Evolutionary conservation across 192 early-diverging fungal species (phyloP), one percentile per base, ranked within the genome.

Genomic region (Umbelopsis vinacea): DNA sequence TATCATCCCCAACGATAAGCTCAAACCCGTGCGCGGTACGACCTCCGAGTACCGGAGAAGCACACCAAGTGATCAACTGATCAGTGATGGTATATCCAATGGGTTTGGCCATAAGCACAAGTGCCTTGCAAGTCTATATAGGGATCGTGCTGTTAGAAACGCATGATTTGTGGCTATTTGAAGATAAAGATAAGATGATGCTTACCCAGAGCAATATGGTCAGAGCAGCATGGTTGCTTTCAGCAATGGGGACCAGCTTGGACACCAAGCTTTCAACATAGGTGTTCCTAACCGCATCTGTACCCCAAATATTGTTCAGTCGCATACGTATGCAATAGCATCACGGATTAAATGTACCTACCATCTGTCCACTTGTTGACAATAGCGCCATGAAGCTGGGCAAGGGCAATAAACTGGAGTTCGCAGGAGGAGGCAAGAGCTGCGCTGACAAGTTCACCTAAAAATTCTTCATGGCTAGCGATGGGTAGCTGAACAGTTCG

Each of bases 1-100:
- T 70, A 71, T 90, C 86, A 45, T 91, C 90, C n/a, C 90, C 87
- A 19, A 94, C 85, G n/a, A 96, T 82, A 52, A 93, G 81, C 54
- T 85, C 85, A 43, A 96, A 89, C 3, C 88, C 91, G 29, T 89
- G 80, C 0, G 92, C 89, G 0, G 90, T 90, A n/a, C 74, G 66
- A 48, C 73, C 71, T 10, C 82, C 87, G 17, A 86, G 48, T 4
- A 35, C 38, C 14, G 80, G 71, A 35, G 81, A 77, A 40, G 69
- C 77, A 47, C 91, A 85, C 70, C 80, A 82, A 10, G 73, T 77
- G 52, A 92, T 81, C 11, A 94, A 46, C 17, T 86, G 76, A 46
- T 81, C 74, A 3, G 82, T 72, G 54, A 92, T 78, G 17, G 83
- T 78, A 66, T 86, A 89, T 43, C 90, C 87, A 33, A 82, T 52